Evolutionary conservation across 2,329 filamentous ascomycete species (phyloP), one percentile per base, ranked within the genome.

Genomic region (Hypomyces perniciosus): DNA sequence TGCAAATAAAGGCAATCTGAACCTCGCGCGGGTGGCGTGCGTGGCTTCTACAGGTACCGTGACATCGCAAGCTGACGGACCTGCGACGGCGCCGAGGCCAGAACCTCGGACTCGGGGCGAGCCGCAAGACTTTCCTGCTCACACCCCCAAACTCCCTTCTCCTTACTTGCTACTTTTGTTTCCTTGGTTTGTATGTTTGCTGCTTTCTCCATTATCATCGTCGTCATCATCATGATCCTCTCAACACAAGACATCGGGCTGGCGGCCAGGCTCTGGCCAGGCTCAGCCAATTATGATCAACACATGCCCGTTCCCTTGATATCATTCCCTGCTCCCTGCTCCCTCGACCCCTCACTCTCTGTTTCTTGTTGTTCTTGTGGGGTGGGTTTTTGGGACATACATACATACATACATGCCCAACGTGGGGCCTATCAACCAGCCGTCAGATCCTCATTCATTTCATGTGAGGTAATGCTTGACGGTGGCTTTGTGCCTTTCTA

Each of bases 401-500:
- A 46, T 33, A 8, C 39, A 38, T 42, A 20, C n/a, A 46, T 33
- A 30, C 33, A n/a, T 50, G 42, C 20, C 41, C 37, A 38, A 33
- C 38, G 27, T 30, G 4, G 20, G 31, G 31, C 38, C 28, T 20
- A 37, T 31, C n/a, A 38, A n/a, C 35, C 20, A 38, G 27, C 7
- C 13, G 9, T 28, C 39, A 42, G 29, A n/a, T 31, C 26, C 35
- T 44, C n/a, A 39, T 3, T 13, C 31, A 35, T 30, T 38, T 64
- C 58, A 67, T 45, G 60, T 57, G 43, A 61, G 53, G 49, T 61
- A 64, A 57, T 71, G 69, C 58, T 69, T 71, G 47, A 71, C 69
- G 12, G 68, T 70, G 33, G 63, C 56, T 51, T 68, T 69, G 55
- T 72, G 70, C 45, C 70, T 65, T 48, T 71, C 66, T n/a, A 72